Conservation (phyloP, 441 rosid species). For the Pelargonium hybrid region DNA sequence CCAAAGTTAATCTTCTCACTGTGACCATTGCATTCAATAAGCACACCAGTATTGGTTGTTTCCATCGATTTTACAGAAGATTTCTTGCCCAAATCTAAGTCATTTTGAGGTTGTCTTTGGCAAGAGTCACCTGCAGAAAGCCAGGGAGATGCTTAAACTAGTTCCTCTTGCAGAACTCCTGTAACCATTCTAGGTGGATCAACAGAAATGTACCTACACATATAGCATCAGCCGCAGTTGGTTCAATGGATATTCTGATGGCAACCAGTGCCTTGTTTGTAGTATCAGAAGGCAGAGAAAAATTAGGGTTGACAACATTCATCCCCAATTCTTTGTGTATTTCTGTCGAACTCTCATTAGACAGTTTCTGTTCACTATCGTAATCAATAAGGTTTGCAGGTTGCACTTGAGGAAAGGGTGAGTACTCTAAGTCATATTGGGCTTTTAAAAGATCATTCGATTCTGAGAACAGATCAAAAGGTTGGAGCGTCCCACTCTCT, state of each 20-base stretch:
- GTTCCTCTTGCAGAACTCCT: constrained; percentile 19
- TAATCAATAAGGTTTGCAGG: constrained; percentile 16
- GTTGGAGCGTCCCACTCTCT: constrained; percentile 91
- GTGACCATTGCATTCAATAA: constrained; percentile 30
- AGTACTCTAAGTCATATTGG: constrained; percentile 26
- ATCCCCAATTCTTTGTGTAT: constrained; percentile 35
- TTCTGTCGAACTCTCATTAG: constrained; percentile 22
- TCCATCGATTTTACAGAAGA: constrained; percentile 32
- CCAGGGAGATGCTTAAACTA: constrained; percentile 21
- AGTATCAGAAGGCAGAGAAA: constrained; percentile 25
- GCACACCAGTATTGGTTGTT: constrained; percentile 24
- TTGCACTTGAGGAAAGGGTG: constrained; percentile 16
- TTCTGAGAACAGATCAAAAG: constrained; percentile 67
- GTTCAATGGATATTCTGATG: constrained; percentile 25
- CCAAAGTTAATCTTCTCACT: constrained; percentile 53
- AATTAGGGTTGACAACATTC: constrained; percentile 23
- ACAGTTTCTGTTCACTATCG: constrained; percentile 26
- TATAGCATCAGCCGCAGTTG: constrained; percentile 17
- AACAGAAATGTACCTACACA: constrained; percentile 18
- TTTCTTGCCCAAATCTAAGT: constrained; percentile 26
- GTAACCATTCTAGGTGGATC: constrained; percentile 18
- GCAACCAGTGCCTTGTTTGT: constrained; percentile 25
- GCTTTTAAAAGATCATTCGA: constrained; percentile 23
- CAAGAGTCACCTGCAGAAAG: constrained; percentile 29
- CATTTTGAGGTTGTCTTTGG: constrained; percentile 30